Percentiles rank a stretch among this genome's conserved stretches.
Conservation (phyloP, 1,139 yeast genomes). For the Diutina scorzettiae region DNA sequence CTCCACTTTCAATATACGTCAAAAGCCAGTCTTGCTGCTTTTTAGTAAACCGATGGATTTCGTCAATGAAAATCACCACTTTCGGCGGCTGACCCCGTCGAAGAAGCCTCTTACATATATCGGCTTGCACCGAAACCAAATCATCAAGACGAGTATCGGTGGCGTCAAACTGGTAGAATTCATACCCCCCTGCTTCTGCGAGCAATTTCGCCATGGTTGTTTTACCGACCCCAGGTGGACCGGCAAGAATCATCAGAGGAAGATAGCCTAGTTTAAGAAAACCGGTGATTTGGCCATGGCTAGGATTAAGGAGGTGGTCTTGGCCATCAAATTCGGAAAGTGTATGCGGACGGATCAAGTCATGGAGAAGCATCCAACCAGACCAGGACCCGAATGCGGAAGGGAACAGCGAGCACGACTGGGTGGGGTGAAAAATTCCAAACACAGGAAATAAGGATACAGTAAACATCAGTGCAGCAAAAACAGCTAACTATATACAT, state of each 20-base stretch:
- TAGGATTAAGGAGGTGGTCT: background rate
- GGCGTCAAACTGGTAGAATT: constrained; percentile 29
- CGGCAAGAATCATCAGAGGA: constrained; percentile 32
- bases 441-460: too few species aligned
- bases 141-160: constrained; percentile 24
- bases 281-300: constrained; percentile 9
- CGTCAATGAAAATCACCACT: constrained; percentile 32
- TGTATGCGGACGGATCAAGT: background rate
- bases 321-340: background rate
- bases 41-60: constrained; percentile 29
- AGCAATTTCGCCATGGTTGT: constrained; percentile 31
- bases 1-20: constrained; percentile 29
- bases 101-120: constrained; percentile 16
- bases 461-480: too few species aligned
- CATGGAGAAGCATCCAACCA: background rate
- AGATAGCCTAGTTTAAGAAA: constrained; percentile 26
- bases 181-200: constrained; percentile 23
- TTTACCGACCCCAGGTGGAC: constrained; percentile 39
- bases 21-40: constrained; percentile 32
- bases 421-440: too few species aligned
- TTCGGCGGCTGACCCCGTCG: constrained; percentile 13
- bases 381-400: too few species aligned
- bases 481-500: too few species aligned
- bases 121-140: constrained; percentile 17
- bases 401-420: too few species aligned